Evolutionary conservation across 2,329 filamentous ascomycete genomes (phyloP).

Genomic region (Zelopaecilomyces penicillatus): DNA sequence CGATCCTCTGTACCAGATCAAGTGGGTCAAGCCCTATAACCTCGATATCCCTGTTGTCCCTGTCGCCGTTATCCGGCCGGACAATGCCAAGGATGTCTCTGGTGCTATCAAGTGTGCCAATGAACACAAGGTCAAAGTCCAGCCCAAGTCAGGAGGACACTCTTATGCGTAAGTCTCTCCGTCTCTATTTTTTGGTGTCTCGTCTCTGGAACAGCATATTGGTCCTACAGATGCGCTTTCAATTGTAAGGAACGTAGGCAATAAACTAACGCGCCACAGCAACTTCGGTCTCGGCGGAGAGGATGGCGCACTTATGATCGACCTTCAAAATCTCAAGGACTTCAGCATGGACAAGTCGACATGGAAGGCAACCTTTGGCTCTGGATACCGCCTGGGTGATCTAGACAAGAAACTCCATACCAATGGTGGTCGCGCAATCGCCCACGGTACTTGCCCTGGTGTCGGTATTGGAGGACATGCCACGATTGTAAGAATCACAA

Average conservation of each 20-base stretch:
- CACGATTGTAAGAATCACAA: constrained; percentile 36
- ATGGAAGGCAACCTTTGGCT: constrained; percentile 47
- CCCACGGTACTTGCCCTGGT: constrained; percentile 51
- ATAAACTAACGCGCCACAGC: constrained; percentile 13
- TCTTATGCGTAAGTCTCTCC: constrained; percentile 46
- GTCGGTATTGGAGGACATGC: constrained; percentile 52
- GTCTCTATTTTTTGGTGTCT: background rate
- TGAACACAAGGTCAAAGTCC: constrained; percentile 42
- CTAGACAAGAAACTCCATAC: constrained; percentile 42
- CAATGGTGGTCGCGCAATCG: constrained; percentile 46
- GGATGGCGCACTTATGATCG: constrained; percentile 44
- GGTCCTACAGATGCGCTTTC: background rate
- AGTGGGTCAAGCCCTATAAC: constrained; percentile 47
- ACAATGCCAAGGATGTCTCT: constrained; percentile 44
- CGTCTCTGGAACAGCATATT: background rate
- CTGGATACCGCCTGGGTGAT: constrained; percentile 43
- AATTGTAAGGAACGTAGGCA: background rate
- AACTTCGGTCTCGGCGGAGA: constrained; percentile 40
- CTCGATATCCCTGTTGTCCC: constrained; percentile 42
- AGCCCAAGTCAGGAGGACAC: constrained; percentile 56
- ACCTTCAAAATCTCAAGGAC: constrained; percentile 43
- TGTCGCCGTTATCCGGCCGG: constrained; percentile 47
- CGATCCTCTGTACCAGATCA: constrained; percentile 34
- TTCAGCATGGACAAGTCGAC: constrained; percentile 45
- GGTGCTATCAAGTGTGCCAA: constrained; percentile 50